Base-by-base conservation (phyloP, 805 yeast species). In the Yarrowia bubula region DNA sequence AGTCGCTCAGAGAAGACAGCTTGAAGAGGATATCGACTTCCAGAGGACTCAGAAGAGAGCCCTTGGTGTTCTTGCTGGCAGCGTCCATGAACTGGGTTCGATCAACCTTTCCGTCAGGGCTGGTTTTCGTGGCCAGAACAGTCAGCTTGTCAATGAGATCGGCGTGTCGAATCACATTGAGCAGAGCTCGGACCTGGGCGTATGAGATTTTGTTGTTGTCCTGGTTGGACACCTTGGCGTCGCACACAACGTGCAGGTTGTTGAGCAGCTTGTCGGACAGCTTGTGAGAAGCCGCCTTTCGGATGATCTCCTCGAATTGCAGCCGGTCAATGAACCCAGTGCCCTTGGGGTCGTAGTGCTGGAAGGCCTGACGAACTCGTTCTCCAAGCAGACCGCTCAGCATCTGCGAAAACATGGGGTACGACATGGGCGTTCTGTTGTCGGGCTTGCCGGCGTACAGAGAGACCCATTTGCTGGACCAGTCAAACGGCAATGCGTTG, bases 291-390 rank as follows among this genome's bases (percentile, higher is more conserved):
- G 79, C 75, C 39, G 79, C 76, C 67, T 71, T 68, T 65, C 71
- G 67, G 62, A 79, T 73, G 66, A 79, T 75, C 33, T 65, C 69
- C 70, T 76, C 76, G 69, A 79, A 79, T 69, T 79, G 75, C 31
- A 75, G 77, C 11, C 80, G 76, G 28, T 75, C 70, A 57, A 79
- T 79, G 70, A 69, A 79, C 4, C 81, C 81, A 18, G 76, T 67
- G 58, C 75, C 69, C 14, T 65, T 50, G 42, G 67, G 70, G 72
- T 79, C 81, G 66, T 70, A 76, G 68, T 70, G 66, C 67, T 70
- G 73, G 73, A 79, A 79, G 48, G 79, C 80, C 73, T 78, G 81
- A 35, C 82, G 75, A 33, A 78, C 79, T n/a, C 81, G 79, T 69
- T 79, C 81, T 37, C 81, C 82, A 47, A 75, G 73, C 39, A 79